Evolutionary conservation across 306 rosid species (phyloP).

Genomic region (Corylus heterophylla): DNA sequence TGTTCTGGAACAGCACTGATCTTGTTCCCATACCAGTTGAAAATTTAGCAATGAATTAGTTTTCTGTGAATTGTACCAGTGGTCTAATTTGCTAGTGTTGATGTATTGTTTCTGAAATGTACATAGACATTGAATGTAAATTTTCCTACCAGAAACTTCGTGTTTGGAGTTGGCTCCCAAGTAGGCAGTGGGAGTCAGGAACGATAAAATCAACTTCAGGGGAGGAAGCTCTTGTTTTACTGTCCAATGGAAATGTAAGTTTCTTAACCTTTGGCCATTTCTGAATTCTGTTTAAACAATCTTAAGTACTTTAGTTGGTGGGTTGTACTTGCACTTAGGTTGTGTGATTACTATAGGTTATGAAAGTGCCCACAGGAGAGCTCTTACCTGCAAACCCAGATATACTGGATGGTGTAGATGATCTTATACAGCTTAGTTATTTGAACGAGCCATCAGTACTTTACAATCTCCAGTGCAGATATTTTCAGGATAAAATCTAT

Average conservation of each 20-base stretch:
- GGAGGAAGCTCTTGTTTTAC: slow-evolving; percentile 65
- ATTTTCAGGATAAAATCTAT: slow-evolving; percentile 75
- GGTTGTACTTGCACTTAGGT: slow-evolving; percentile 29
- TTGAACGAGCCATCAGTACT: slow-evolving; percentile 91
- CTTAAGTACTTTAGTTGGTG: slow-evolving; percentile 24
- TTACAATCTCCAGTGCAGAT: slow-evolving; percentile 72
- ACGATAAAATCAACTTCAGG: slow-evolving; percentile 74
- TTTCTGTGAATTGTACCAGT: not conserved
- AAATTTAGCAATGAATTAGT: not conserved
- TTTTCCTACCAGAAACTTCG: slow-evolving; percentile 71
- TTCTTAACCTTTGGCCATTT: slow-evolving; percentile 20
- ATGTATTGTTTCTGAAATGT: slow-evolving; percentile 25
- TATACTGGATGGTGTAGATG: slow-evolving; percentile 82
- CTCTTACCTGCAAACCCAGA: slow-evolving; percentile 92
- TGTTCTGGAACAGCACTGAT: slow-evolving; percentile 12
- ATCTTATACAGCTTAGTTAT: slow-evolving; percentile 89
- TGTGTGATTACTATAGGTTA: slow-evolving; percentile 51
- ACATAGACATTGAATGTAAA: slow-evolving; percentile 9
- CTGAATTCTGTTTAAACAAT: slow-evolving; percentile 17
- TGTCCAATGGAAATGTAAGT: slow-evolving; percentile 70
- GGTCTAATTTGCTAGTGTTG: not conserved
- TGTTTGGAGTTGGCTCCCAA: slow-evolving; percentile 84
- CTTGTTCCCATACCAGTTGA: slow-evolving; percentile 14
- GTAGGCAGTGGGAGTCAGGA: slow-evolving; percentile 78
- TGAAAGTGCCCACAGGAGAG: slow-evolving; percentile 56